Conservation (phyloP, 768 basidiomycete species). For the Tephrocybe sp. region DNA sequence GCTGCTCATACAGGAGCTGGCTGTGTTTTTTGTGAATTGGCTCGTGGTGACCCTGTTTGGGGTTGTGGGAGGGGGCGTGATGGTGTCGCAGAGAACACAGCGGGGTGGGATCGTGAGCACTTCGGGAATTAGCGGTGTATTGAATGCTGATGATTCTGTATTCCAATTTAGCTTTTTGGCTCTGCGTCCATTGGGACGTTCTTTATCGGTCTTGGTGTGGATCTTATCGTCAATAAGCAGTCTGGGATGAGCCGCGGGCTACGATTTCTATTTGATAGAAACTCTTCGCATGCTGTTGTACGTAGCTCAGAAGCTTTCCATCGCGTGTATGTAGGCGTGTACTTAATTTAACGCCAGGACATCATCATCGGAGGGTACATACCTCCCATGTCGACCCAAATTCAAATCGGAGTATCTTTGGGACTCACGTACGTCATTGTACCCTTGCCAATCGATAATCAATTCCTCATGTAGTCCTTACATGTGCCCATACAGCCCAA, state of each 20-base stretch:
- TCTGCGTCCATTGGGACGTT: slow-evolving; percentile 67
- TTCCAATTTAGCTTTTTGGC: slow-evolving; percentile 37
- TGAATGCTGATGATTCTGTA: too few relatives aligned
- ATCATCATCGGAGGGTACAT: slow-evolving; percentile 42
- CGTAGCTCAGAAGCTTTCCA: too few relatives aligned
- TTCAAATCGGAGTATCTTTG: slow-evolving; percentile 54
- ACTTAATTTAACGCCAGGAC: background rate
- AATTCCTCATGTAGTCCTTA: too few relatives aligned
- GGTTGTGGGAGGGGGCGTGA: slow-evolving; percentile 36
- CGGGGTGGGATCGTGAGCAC: slow-evolving; percentile 51
- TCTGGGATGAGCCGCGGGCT: slow-evolving; percentile 64
- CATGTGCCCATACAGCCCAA: slow-evolving; percentile 37
- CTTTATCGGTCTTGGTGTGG: slow-evolving; percentile 52
- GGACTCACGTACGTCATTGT: slow-evolving; percentile 50
- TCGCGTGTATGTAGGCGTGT: too few relatives aligned
- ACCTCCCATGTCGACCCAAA: slow-evolving; percentile 48
- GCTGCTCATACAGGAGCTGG: slow-evolving; percentile 40
- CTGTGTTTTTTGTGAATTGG: slow-evolving; percentile 49
- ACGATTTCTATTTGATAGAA: slow-evolving; percentile 63
- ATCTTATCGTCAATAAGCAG: slow-evolving; percentile 58
- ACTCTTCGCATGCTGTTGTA: slow-evolving; percentile 55
- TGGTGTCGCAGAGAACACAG: slow-evolving; percentile 40
- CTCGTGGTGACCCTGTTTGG: slow-evolving; percentile 48
- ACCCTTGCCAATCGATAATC: background rate
- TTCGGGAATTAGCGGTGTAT: background rate